Conservation (phyloP, 768 basidiomycete genomes). For the Suillus paluster region DNA sequence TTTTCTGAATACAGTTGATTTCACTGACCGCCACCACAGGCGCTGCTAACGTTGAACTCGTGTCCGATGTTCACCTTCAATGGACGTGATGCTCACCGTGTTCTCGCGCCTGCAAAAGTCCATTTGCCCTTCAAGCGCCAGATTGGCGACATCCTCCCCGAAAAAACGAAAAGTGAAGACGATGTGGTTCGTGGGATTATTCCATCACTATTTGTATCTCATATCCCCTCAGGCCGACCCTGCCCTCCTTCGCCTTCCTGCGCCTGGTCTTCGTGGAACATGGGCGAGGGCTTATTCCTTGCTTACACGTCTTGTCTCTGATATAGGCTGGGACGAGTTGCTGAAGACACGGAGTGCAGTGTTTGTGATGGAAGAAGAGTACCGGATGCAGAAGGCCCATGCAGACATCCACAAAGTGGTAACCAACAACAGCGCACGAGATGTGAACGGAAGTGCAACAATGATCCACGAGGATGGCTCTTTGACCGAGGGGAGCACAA, state of each 20-base stretch:
- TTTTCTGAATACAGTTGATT: neutral
- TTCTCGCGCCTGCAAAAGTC: constrained; percentile 75
- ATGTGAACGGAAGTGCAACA: constrained; percentile 33
- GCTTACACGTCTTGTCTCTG: constrained; percentile 86
- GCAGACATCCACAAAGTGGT: constrained; percentile 55
- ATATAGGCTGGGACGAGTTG: constrained; percentile 99
- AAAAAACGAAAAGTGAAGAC: constrained; percentile 79
- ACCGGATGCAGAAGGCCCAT: constrained; percentile 93
- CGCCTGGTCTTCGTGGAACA: constrained; percentile 92
- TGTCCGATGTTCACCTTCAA: constrained; percentile 99
- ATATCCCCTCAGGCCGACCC: constrained; percentile 74
- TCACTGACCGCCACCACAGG: constrained; percentile 37
- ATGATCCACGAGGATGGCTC: constrained; percentile 72
- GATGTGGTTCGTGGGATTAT: constrained; percentile 61
- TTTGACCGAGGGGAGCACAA: constrained; percentile 31
- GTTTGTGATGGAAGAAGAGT: constrained; percentile 99
- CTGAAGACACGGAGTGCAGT: constrained; percentile 92
- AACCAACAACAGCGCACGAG: constrained; percentile 25
- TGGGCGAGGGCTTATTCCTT: constrained; percentile 95
- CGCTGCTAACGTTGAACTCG: constrained; percentile 93
- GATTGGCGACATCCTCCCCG: constrained; percentile 90
- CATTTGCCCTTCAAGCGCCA: constrained; percentile 86
- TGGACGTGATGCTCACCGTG: constrained; percentile 90
- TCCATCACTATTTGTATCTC: constrained; percentile 2
- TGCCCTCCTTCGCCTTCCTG: constrained; percentile 91